Conservation (phyloP, 371 early-diverging fungal species). For the Mortierella sp. region DNA sequence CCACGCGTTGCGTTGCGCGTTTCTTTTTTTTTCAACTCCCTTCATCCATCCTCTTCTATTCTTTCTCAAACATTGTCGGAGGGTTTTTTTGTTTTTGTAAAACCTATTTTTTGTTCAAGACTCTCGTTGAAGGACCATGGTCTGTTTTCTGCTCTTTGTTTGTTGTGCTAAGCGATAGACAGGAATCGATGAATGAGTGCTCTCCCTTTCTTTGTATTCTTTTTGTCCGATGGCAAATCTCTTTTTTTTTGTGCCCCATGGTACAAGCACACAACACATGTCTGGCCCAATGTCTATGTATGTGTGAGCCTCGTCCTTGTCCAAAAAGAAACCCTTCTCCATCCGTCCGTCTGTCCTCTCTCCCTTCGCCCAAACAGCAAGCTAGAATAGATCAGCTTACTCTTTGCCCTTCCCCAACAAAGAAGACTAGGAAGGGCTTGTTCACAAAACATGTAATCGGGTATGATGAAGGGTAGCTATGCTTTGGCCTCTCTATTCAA, state of each 20-base stretch:
- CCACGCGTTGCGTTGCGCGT: slow-evolving; percentile 8
- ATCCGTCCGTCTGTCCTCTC: background rate
- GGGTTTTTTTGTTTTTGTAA: background rate
- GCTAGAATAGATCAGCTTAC: background rate
- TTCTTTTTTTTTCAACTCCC: background rate
- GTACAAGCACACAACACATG: slow-evolving; percentile 1
- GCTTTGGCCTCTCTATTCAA: background rate
- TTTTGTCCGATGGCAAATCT: background rate
- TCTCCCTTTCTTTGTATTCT: background rate
- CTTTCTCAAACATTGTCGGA: background rate
- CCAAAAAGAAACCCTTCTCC: background rate
- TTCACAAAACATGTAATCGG: background rate
- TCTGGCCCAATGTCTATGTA: background rate
- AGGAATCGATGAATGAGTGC: slow-evolving; percentile 1
- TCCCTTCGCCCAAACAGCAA: background rate
- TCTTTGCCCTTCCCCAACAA: background rate
- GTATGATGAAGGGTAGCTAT: slow-evolving; percentile 4
- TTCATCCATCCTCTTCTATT: background rate
- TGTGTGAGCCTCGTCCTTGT: background rate
- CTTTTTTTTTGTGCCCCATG: slow-evolving; percentile 1
- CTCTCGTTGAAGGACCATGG: background rate
- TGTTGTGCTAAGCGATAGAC: background rate
- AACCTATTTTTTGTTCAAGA: background rate
- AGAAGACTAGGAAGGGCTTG: background rate
- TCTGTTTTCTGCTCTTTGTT: background rate